Evolutionary conservation across 148 eudicot species (phyloP), one percentile per base, ranked within the genome.

Genomic region (Camellia lanceoleosa): DNA sequence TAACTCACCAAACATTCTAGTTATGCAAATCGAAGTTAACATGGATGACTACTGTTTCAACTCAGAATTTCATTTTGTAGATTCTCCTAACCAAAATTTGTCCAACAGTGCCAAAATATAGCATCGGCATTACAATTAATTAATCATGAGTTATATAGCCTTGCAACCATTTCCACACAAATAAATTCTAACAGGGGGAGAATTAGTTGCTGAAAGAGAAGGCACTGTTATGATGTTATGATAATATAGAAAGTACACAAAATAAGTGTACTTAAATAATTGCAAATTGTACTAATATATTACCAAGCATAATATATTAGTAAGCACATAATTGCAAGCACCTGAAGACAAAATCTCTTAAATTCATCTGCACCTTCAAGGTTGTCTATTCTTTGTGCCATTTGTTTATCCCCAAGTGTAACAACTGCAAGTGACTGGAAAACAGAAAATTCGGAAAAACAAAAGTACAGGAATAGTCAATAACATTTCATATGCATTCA

Each of bases 301-400:
- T 49, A 49, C 23, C 20, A 38, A 41, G 30, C 18, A 6, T 58
- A 49, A 49, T 58, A 5, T 74, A 5, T 47, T 38, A 1, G 38
- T 43, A 49, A 5, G 11, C 58, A 47, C 58, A 23, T 51, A 49
- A 18, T 16, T 3, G 75, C 38, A 56, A 30, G 23, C 0, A 96
- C 99, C 99, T 97, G 99, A 80, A 97, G 94, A 85, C 92, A 97
- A 82, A 97, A 94, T 85, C 95, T 92, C 88, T 97, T 97, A 52
- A 85, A 84, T 74, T 97, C 99, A 76, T 96, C 99, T 58, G 87
- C 91, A 80, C 91, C 94, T 73, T 89, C 97, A 62, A 97, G 91
- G 82, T 79, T 94, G 87, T 97, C 99, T 80, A 97, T 84, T 88
- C 93, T 91, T 81, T 97, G 99, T 71, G 98, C 99, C 99, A 92